A percentile compares a stretch with the other conserved stretches of the same genome.
phyloP scores from a whole-genome alignment of 2,329 filamentous ascomycete species.

The Huntiella moniliformis region DNA sequence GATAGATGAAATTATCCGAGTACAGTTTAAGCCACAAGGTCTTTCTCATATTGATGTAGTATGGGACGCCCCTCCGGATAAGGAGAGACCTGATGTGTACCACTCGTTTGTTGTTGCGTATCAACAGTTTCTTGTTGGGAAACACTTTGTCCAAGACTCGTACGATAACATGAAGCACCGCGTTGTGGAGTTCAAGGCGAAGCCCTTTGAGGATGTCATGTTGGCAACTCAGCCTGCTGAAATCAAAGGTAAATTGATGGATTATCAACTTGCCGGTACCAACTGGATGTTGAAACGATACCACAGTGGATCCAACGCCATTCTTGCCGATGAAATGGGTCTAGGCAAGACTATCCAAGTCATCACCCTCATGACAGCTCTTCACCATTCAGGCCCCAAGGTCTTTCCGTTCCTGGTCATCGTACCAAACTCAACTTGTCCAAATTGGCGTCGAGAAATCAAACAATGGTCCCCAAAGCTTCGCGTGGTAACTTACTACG shows the following conservation, averaged over 20 bases:
- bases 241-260: constrained; percentile 69
- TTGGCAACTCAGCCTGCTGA: constrained; percentile 53
- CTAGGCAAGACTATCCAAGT: constrained; percentile 94
- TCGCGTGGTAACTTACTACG: constrained; percentile 84
- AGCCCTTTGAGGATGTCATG: constrained; percentile 41
- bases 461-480: constrained; percentile 79
- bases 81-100: constrained; percentile 48
- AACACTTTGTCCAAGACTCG: constrained; percentile 43
- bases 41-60: constrained; percentile 78
- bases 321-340: constrained; percentile 95
- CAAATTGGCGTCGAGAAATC: constrained; percentile 95
- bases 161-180: constrained; percentile 45
- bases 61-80: constrained; percentile 64
- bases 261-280: constrained; percentile 78
- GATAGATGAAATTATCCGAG: constrained; percentile 51
- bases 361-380: constrained; percentile 57
- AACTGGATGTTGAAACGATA: constrained; percentile 94
- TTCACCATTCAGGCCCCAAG: constrained; percentile 44
- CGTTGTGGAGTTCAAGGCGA: constrained; percentile 44
- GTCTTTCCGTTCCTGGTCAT: constrained; percentile 89
- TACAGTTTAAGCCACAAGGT: constrained; percentile 82
- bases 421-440: constrained; percentile 83
- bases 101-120: constrained; percentile 68
- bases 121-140: constrained; percentile 64
- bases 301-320: constrained; percentile 63